Base-by-base conservation (phyloP, 225 moss, liverwort and hornwort species). In the Physcomitrium patens region DNA sequence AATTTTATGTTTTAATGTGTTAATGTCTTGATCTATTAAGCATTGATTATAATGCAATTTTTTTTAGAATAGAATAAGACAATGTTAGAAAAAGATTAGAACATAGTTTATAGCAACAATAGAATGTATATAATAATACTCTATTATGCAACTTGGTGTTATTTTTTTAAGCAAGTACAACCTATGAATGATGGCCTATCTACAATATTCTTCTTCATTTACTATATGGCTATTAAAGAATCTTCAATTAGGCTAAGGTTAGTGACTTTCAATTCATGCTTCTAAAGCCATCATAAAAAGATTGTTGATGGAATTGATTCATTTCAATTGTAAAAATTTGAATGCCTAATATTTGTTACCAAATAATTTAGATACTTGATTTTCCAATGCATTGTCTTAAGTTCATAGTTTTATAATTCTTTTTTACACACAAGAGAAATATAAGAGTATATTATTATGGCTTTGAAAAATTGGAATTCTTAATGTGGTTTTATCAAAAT, bases 91-190 rank as follows among this genome's bases (percentile, higher is more conserved):
- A 85, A 85, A 59, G 85, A 78, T 12, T 73, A 85, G 75, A 82
- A 88, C 72, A 69, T 88, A 65, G 82, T 88, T 69, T 85, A 85
- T 22, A 78, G 23, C 28, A 78, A 63, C 43, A 88, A 88, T 73
- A 80, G 80, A 66, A 85, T 85, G 48, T 88, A 85, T 66, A 82
- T 88, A 63, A 78, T 82, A 72, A 80, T 88, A 14, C 82, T 85
- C 24, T 85, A 88, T 73, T 85, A 88, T 70, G 85, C 88, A 67
- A 82, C 82, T 44, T 88, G 88, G 88, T 88, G 88, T 69, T 82
- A 85, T 22, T 88, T 88, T 48, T 88, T 85, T 31, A 82, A 78
- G 76, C 72, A 80, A 69, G 76, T 88, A 63, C 88, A 85, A 62
- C 88, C 82, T 67, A 72, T 85, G 20, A 85, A 77, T 44, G 85